Evolutionary conservation across 768 basidiomycete species (phyloP), one percentile per base, ranked within the genome.

Genomic region (Termitomyces sp.): DNA sequence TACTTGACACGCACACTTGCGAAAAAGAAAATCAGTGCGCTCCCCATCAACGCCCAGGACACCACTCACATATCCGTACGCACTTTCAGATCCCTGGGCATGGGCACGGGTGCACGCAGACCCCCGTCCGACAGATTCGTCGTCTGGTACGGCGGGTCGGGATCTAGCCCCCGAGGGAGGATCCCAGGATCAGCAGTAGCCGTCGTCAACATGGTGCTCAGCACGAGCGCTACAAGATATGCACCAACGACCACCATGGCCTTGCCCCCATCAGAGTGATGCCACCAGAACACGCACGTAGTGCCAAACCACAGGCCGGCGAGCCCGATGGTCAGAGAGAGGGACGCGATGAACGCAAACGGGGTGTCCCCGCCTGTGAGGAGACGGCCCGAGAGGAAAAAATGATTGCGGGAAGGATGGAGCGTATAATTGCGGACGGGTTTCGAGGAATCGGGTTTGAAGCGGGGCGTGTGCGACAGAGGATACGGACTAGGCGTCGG

Each of bases 251-350:
- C 79, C 0, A 88, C 87, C 15, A 86, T 54, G 3, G 62, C 63
- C 47, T 64, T 64, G 8, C 55, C 81, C 5, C 64, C 66, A 16
- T 26, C 6, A 58, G 85, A 78, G 63, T 94, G 76, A 37, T 75
- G 73, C 94, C 95, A 98, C 82, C 95, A 87, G 83, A 87, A 96
- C 18, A 87, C 84, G 47, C 86, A 88, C 0, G 93, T 94, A 26
- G 92, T 92, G 10, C 85, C 90, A 61, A 97, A 84, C 91, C 92
- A 99, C 9, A 89, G 71, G 0, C 86, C 92, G 2, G 90, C 75
- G 47, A 98, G 78, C 2, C 78, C 78, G 26, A 94, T 67, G 28
- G 88, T 73, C 22, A 96, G 54, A 1, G 70, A 67, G 50, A 95
- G 73, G 7, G 82, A 82, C 0, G 77, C 80, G 2, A 92, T 65